phyloP scores from a whole-genome alignment of 495 filamentous ascomycete genomes.

The Bombardia bombarda region DNA sequence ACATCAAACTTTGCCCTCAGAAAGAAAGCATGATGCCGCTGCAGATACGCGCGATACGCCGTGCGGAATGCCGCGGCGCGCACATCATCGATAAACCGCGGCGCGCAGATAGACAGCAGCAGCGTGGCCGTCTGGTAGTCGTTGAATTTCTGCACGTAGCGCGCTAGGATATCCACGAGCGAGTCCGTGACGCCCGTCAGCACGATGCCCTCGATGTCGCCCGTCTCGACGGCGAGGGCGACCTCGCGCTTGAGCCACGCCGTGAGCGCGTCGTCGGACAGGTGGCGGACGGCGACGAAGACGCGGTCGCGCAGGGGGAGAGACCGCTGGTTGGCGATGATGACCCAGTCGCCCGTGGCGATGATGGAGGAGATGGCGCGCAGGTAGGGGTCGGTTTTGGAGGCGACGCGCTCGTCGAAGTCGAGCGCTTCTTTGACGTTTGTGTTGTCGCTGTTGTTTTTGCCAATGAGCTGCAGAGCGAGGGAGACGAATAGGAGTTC shows the following conservation, averaged over 20 bases:
- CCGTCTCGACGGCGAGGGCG: slow-evolving; percentile 54
- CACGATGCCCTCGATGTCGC: slow-evolving; percentile 82
- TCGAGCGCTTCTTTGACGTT: slow-evolving; percentile 30
- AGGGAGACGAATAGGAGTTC: slow-evolving; percentile 46
- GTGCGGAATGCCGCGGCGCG: slow-evolving; percentile 74
- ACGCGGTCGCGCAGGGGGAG: slow-evolving; percentile 80
- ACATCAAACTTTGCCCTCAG: slow-evolving; percentile 57
- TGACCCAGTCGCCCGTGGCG: slow-evolving; percentile 77
- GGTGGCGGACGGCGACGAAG: slow-evolving; percentile 76
- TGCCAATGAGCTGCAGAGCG: slow-evolving; percentile 42
- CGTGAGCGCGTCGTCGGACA: slow-evolving; percentile 69
- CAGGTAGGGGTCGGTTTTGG: slow-evolving; percentile 69
- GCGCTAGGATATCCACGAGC: slow-evolving; percentile 75
- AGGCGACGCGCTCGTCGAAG: slow-evolving; percentile 39
- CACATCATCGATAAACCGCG: slow-evolving; percentile 71
- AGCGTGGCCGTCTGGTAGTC: slow-evolving; percentile 88
- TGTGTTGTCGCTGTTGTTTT: slow-evolving; percentile 20
- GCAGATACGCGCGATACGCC: slow-evolving; percentile 74
- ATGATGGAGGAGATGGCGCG: slow-evolving; percentile 90
- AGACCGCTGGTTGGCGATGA: slow-evolving; percentile 71
- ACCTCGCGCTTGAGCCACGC: slow-evolving; percentile 60
- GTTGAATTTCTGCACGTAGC: slow-evolving; percentile 77
- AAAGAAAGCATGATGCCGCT: slow-evolving; percentile 48
- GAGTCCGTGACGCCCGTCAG: slow-evolving; percentile 76
- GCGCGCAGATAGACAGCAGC: slow-evolving; percentile 70